These are phyloP conservation scores for Venturia carpophila DNA, from an alignment of 2,329 filamentous ascomycete genomes.

Conservation along the genomic window DNA sequence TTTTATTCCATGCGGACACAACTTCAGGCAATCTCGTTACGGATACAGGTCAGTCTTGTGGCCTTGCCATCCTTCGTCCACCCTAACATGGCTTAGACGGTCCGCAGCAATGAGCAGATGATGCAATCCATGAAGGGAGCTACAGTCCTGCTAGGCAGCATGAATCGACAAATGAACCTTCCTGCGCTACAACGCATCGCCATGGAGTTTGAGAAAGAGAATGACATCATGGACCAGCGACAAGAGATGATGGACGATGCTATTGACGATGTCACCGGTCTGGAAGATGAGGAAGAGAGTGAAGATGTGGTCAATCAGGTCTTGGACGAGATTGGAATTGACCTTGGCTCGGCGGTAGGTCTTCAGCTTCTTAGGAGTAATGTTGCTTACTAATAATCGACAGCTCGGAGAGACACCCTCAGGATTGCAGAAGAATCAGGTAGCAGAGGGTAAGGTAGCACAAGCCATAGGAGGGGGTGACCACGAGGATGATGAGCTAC, in stretches of 20 bases:
- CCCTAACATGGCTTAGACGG: constrained; percentile 55
- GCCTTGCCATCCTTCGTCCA: background rate
- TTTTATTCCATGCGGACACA: constrained; percentile 98
- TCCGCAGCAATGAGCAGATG: constrained; percentile 98
- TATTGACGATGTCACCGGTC: constrained; percentile 90
- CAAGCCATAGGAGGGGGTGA: constrained; percentile 71
- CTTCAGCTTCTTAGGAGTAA: constrained; percentile 1
- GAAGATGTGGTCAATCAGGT: constrained; percentile 97
- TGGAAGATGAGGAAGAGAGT: constrained; percentile 86
- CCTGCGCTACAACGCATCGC: constrained; percentile 91
- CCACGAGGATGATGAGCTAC: constrained; percentile 74
- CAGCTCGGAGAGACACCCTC: constrained; percentile 89
- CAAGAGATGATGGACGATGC: constrained; percentile 99
- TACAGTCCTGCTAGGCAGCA: constrained; percentile 83
- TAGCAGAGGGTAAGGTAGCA: constrained; percentile 70
- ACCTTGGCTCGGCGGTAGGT: constrained; percentile 80
- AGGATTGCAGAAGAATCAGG: constrained; percentile 65
- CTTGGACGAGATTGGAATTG: constrained; percentile 91
- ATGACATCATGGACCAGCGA: constrained; percentile 97
- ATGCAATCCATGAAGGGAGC: constrained; percentile 99
- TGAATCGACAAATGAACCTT: constrained; percentile 97
- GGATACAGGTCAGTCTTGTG: constrained; percentile 65
- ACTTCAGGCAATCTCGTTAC: constrained; percentile 86
- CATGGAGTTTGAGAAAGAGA: constrained; percentile 98
- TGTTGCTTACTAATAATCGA: constrained; percentile 21